Evolutionary conservation across 1,139 yeast species (phyloP).

Genomic region (Yamadazyma membranifaciens): DNA sequence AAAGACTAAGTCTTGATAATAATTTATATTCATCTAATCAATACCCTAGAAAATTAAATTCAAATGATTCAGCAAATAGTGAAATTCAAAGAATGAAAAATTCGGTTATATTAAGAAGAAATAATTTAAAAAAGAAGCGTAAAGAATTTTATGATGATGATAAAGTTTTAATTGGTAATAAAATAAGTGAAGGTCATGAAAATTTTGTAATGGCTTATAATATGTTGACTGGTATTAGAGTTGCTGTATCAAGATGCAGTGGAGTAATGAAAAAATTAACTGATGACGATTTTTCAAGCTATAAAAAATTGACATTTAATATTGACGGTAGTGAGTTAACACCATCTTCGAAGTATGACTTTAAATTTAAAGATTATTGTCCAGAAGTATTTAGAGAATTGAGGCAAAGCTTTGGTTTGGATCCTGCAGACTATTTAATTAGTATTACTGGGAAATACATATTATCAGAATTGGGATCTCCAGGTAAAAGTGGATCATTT

Average conservation of each 20-base stretch:
- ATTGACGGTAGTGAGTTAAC: slow-evolving; percentile 86
- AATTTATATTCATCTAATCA: background rate
- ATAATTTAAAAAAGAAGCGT: slow-evolving; percentile 29
- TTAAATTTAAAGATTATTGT: slow-evolving; percentile 93
- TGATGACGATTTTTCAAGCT: slow-evolving; percentile 66
- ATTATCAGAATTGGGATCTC: slow-evolving; percentile 88
- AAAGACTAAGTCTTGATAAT: slow-evolving; percentile 6
- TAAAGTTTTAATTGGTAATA: slow-evolving; percentile 71
- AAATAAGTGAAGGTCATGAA: slow-evolving; percentile 88
- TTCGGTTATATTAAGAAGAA: slow-evolving; percentile 44
- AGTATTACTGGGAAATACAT: slow-evolving; percentile 92
- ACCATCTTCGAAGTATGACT: slow-evolving; percentile 91
- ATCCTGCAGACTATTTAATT: slow-evolving; percentile 93
- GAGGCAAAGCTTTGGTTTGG: slow-evolving; percentile 75
- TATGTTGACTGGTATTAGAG: slow-evolving; percentile 95
- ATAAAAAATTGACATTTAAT: slow-evolving; percentile 82
- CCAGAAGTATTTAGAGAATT: slow-evolving; percentile 93
- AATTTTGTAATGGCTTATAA: slow-evolving; percentile 94
- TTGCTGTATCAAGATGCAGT: slow-evolving; percentile 89
- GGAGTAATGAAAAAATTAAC: slow-evolving; percentile 75
- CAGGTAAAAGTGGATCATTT: slow-evolving; percentile 96
- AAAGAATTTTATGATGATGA: slow-evolving; percentile 55
- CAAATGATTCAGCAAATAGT: slow-evolving; percentile 17
- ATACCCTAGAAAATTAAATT: slow-evolving; percentile 5
- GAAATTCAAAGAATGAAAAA: slow-evolving; percentile 46